Base-by-base conservation (phyloP, 2,329 filamentous ascomycete genomes). In the Dactylonectria estremocensis region DNA sequence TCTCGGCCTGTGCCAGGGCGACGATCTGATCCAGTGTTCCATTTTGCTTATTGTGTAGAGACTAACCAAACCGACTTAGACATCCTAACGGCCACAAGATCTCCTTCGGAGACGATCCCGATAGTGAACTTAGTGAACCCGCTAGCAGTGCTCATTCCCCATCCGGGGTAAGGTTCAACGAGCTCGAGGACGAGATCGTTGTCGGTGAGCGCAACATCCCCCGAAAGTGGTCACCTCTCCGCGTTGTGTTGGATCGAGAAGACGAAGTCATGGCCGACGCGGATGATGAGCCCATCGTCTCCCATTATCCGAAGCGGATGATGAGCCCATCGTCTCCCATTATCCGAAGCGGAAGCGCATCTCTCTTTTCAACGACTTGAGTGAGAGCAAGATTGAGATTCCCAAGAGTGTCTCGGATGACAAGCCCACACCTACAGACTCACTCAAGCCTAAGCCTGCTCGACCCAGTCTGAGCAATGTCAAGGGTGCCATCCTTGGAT, bases 261-360 rank as follows among this genome's bases (percentile, higher is more conserved):
- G 86, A 88, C 70, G 78, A 80, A 22, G 79, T 77, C 9, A 85
- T 86, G 83, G 77, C 77, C 1, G 83, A 86, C 40, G n/a, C n/a
- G n/a, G n/a, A n/a, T n/a, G n/a, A n/a, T n/a, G n/a, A n/a, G n/a
- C n/a, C n/a, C n/a, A n/a, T n/a, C n/a, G n/a, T n/a, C n/a, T n/a
- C n/a, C n/a, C n/a, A n/a, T n/a, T n/a, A n/a, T n/a, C n/a, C n/a
- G n/a, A n/a, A n/a, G 78, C 66, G 3, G 82, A 84, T 2, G 80
- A 81, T 11, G 83, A 80, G 35, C 78, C 80, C 2, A 68, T 78
- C 0, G 71, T 77, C 33, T 80, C 84, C 0, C 81, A 84, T 54
- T 85, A 86, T 60, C 82, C 85, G 0, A 91, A 90, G 78, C 84
- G 89, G 37, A 91, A 90, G 77, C 85, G 89, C 11, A 79, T 80